Base-by-base conservation (phyloP, 73 alveolate genomes). In the Uronychia setigera region DNA sequence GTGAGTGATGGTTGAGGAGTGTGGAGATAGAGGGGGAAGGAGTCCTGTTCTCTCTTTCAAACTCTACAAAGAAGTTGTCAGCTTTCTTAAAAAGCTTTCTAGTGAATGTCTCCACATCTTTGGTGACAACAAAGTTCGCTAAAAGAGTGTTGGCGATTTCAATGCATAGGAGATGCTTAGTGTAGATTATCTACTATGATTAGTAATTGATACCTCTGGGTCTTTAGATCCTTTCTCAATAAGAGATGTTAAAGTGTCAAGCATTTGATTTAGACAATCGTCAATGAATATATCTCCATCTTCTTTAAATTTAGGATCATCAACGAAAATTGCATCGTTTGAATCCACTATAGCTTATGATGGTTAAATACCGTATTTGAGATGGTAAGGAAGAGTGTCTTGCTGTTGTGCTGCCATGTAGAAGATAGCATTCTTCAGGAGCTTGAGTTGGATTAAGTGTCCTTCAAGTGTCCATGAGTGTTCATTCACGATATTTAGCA, bases 271-370 rank as follows among this genome's bases (percentile, higher is more conserved):
- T 57, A 86, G 80, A 59, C 83, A 58, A 46, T 79, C 60, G 80
- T 86, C 97, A 79, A 93, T 83, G 60, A 95, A 79, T 59, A 79
- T 67, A 79, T 87, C 80, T 29, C 93, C 89, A 58, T 89, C 95
- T 74, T 77, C 76, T 79, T 82, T 91, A 90, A 93, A 96, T 46
- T 88, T 86, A 58, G 79, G 94, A 85, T 96, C 96, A 0, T 98
- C 99, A n/a, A 97, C 78, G 81, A 94, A 94, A 32, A 96, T 93
- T 78, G 92, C 91, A 88, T 96, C 99, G 92, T 96, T 96, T 0
- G 98, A 92, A 80, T 96, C 99, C 33, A 96, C 98, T 88, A 91
- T 92, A 80, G 67, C 19, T 11, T 11, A 11, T 11, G 19, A 80
- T 85, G 59, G 84, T 83, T 78, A 80, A 87, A 80, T 88, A 46